Conservation (phyloP, 1,284 basidiomycete genomes). For the Hymenochaete sp. region DNA sequence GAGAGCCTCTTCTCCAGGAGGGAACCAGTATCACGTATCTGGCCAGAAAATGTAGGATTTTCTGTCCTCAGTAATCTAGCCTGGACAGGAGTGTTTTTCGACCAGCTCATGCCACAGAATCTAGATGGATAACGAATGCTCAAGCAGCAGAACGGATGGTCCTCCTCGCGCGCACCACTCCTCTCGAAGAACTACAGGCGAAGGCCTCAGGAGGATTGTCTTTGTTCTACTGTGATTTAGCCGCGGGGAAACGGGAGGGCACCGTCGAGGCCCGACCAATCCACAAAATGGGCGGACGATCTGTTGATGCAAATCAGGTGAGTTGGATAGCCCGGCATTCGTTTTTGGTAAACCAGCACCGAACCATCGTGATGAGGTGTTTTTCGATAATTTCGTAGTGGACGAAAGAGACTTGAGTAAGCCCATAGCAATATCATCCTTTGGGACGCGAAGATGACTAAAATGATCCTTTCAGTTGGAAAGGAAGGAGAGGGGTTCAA, state of each 20-base stretch:
- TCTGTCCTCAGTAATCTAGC: slow-evolving; percentile 20
- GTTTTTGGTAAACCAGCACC: not conserved
- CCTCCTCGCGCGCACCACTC: slow-evolving; percentile 28
- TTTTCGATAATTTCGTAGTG: slow-evolving; percentile 29
- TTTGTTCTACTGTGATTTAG: slow-evolving; percentile 24
- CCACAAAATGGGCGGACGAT: slow-evolving; percentile 30
- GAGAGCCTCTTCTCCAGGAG: slow-evolving; percentile 15
- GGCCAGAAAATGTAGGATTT: slow-evolving; percentile 23
- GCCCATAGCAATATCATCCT: not conserved
- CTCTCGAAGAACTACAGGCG: slow-evolving; percentile 18
- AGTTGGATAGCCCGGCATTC: not conserved
- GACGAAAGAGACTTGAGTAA: slow-evolving; percentile 21
- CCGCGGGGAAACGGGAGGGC: slow-evolving; percentile 18
- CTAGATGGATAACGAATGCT: slow-evolving; percentile 21
- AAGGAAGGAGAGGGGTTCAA: slow-evolving; percentile 32
- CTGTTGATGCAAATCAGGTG: slow-evolving; percentile 29
- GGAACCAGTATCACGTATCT: slow-evolving; percentile 22
- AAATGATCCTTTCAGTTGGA: slow-evolving; percentile 20
- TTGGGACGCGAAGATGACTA: not conserved
- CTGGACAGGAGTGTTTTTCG: not conserved
- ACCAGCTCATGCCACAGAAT: no score
- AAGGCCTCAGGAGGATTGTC: slow-evolving; percentile 18
- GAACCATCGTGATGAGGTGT: slow-evolving; percentile 19
- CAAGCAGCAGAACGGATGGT: slow-evolving; percentile 27
- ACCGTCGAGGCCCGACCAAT: slow-evolving; percentile 27